A percentile compares a stretch with the other conserved stretches of the same genome.
Conservation (phyloP, 73 alveolate genomes). For the Paramecium primaurelia region DNA sequence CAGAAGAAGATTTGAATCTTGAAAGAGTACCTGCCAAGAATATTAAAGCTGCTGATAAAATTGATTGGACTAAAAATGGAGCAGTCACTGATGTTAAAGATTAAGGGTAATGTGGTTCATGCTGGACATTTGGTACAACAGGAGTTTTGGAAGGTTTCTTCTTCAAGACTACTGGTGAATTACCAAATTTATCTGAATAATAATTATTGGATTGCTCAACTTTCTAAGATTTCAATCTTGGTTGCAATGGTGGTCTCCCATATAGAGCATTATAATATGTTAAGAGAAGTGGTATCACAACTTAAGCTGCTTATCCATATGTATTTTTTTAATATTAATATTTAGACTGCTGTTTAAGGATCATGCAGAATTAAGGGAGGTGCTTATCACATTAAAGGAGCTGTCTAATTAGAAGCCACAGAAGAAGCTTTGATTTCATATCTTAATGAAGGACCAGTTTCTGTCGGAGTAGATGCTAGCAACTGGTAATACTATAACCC, state of each 20-base stretch:
- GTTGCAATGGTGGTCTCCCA: conserved; percentile 85
- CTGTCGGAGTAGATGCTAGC: conserved; percentile 67
- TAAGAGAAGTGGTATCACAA: conserved; percentile 55
- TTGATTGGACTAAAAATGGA: conserved; percentile 75
- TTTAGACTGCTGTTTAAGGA: conserved; percentile 62
- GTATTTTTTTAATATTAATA: neutral
- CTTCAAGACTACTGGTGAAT: conserved; percentile 56
- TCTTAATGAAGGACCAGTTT: conserved; percentile 52
- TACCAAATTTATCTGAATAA: conserved; percentile 70
- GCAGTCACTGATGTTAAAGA: conserved; percentile 81
- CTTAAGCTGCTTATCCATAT: conserved; percentile 69
- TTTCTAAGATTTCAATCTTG: conserved; percentile 68
- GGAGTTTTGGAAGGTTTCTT: conserved; percentile 89
- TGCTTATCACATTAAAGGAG: neutral
- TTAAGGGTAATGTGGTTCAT: conserved; percentile 88
- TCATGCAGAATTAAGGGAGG: conserved; percentile 47
- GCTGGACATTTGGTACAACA: conserved; percentile 88
- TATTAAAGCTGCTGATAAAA: neutral
- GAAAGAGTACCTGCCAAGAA: neutral
- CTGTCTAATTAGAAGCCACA: neutral
- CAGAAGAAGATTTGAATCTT: neutral
- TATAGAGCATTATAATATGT: conserved; percentile 71
- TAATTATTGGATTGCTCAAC: conserved; percentile 84
- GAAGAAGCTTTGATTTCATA: conserved; percentile 53
- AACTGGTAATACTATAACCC: conserved; percentile 63